A percentile compares a stretch with the other conserved stretches of the same genome.
Conservation (phyloP, 768 basidiomycete genomes). For the Mrakia frigida region DNA sequence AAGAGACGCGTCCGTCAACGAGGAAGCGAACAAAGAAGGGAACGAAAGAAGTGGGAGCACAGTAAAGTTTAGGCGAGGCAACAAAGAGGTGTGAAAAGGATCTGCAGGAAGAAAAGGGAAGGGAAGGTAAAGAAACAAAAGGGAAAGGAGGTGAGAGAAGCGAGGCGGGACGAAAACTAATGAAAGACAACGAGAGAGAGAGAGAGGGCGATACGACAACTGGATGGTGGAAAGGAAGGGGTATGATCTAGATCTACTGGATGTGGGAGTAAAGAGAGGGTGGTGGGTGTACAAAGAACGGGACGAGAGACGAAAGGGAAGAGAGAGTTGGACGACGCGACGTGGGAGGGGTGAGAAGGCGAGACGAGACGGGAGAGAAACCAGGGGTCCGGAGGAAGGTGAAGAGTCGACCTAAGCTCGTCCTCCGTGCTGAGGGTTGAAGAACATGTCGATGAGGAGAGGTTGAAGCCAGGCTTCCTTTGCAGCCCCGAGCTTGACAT, state of each 20-base stretch:
- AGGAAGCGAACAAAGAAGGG: no score
- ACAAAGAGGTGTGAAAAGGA: neutral
- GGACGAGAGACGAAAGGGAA: neutral
- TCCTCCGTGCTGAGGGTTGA: neutral
- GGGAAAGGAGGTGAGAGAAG: neutral
- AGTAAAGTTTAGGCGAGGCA: neutral
- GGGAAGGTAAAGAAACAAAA: neutral
- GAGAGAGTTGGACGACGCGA: neutral
- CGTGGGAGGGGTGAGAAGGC: neutral
- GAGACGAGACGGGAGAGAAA: no score
- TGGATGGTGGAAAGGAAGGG: neutral
- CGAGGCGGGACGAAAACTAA: neutral
- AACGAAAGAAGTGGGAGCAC: neutral
- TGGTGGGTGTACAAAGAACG: neutral
- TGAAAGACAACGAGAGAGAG: neutral
- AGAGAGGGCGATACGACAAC: neutral
- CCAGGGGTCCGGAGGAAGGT: neutral
- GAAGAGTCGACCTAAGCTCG: neutral
- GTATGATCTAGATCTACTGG: neutral
- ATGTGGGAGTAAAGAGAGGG: neutral
- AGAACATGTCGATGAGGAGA: conserved; percentile 19
- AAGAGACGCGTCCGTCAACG: no score
- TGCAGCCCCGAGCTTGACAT: neutral
- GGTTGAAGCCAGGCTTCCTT: conserved; percentile 22
- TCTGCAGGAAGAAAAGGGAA: neutral